These are phyloP conservation scores for Harringtonia aguacate DNA, from an alignment of 2,329 filamentous ascomycete genomes.

Conservation along the genomic window DNA sequence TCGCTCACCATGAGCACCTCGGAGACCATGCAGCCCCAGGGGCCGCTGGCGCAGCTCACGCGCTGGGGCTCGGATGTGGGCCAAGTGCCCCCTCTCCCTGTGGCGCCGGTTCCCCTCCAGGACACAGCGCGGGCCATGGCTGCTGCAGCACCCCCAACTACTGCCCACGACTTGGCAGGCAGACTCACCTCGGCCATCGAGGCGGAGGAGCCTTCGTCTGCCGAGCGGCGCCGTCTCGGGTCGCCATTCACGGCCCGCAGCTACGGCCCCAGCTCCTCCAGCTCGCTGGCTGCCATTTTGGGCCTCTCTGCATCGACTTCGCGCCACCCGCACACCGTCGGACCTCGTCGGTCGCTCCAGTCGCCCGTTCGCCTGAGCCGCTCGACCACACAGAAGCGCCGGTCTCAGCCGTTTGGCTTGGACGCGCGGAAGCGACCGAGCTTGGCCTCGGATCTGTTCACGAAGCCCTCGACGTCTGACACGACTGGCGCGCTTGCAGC, in stretches of 20 bases:
- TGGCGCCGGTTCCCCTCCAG: too few species aligned
- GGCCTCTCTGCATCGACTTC: constrained; percentile 22
- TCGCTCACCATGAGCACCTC: constrained; percentile 53
- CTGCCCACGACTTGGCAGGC: constrained; percentile 1
- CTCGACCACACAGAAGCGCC: constrained; percentile 44
- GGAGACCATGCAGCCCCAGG: constrained; percentile 52
- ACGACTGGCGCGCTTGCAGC: background rate
- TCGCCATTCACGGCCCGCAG: constrained; percentile 48
- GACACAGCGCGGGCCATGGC: background rate
- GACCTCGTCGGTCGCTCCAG: constrained; percentile 37
- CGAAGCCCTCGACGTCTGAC: constrained; percentile 22
- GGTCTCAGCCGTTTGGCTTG: constrained; percentile 31
- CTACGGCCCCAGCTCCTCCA: constrained; percentile 52
- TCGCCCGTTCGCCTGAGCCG: constrained; percentile 45
- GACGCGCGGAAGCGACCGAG: constrained; percentile 46
- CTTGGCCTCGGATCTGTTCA: constrained; percentile 43
- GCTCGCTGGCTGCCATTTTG: constrained; percentile 30
- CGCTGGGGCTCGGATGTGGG: constrained; percentile 22
- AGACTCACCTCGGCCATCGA: constrained; percentile 7
- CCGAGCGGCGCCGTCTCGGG: constrained; percentile 30
- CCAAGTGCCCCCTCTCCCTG: too few species aligned
- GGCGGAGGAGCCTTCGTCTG: constrained; percentile 16
- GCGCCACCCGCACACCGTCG: constrained; percentile 37
- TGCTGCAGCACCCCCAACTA: background rate
- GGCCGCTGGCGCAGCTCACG: constrained; percentile 50